Evolutionary conservation across 306 rosid genomes (phyloP).

Genomic region (Castanea sativa): DNA sequence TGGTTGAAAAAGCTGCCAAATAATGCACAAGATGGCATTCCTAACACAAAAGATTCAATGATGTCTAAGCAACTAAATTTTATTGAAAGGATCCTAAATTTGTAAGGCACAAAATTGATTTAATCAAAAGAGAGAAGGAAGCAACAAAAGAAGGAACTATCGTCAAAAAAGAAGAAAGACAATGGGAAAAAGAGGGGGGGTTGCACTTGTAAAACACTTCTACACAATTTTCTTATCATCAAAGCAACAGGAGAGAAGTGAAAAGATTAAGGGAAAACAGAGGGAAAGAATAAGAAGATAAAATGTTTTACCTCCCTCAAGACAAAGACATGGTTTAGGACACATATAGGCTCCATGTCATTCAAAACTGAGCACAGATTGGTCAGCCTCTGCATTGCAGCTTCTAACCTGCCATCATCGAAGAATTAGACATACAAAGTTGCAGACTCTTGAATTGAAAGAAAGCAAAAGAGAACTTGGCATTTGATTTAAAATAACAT

Average conservation of each 20-base stretch:
- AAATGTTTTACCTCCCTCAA: constrained; percentile 71
- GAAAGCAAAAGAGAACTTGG: constrained; percentile 2
- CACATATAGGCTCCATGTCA: constrained; percentile 99
- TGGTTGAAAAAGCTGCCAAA: background rate
- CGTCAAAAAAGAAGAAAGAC: background rate
- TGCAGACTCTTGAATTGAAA: background rate
- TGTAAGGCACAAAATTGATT: too few species aligned
- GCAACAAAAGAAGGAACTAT: background rate
- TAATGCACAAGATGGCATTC: background rate
- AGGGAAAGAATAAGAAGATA: background rate
- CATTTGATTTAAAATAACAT: constrained; percentile 26
- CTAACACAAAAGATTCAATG: too few species aligned
- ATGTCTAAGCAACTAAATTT: too few species aligned
- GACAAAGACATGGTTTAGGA: constrained; percentile 89
- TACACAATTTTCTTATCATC: background rate
- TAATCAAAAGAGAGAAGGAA: too few species aligned
- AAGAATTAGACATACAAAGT: background rate
- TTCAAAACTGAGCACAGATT: constrained; percentile 94
- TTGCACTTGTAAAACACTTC: background rate
- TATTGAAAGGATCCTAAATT: too few species aligned
- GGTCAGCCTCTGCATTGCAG: constrained; percentile 98
- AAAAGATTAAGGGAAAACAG: background rate
- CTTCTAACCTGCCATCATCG: constrained; percentile 76
- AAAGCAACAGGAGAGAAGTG: too few species aligned
- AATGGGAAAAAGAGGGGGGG: background rate